A percentile compares a stretch with the other conserved stretches of the same genome.
phyloP scores from a whole-genome alignment of 352 stramenopile genomes.

The Phytophthora tubulina region DNA sequence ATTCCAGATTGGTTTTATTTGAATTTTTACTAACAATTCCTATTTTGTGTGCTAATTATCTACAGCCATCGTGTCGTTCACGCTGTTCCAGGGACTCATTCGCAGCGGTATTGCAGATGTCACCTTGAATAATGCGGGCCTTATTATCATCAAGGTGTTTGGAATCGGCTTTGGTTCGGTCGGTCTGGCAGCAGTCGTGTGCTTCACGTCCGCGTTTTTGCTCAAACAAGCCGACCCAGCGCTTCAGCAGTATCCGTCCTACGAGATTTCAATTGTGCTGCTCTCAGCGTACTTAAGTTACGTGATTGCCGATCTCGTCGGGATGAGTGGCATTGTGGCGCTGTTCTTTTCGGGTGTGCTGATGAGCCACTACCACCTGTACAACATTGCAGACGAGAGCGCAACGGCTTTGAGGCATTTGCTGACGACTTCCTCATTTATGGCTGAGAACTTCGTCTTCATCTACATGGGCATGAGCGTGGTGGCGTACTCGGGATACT shows the following conservation, averaged over 20 bases:
- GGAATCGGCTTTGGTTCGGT: conserved; percentile 87
- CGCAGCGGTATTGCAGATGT: conserved; percentile 74
- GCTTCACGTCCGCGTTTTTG: conserved; percentile 81
- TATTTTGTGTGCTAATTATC: conserved; percentile 9
- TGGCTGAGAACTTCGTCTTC: conserved; percentile 91
- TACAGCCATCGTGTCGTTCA: conserved; percentile 85
- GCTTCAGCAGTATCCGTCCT: conserved; percentile 81
- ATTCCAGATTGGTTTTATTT: conserved; percentile 26
- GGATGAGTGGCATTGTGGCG: conserved; percentile 93
- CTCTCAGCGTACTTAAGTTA: conserved; percentile 88
- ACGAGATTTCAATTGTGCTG: conserved; percentile 90
- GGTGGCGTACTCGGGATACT: conserved; percentile 79
- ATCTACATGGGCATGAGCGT: conserved; percentile 90
- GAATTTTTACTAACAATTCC: conserved; percentile 6
- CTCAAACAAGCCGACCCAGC: conserved; percentile 81
- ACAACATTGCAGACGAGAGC: conserved; percentile 84
- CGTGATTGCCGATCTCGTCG: conserved; percentile 76
- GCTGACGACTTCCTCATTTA: conserved; percentile 80
- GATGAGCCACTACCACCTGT: conserved; percentile 90
- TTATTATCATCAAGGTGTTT: conserved; percentile 86
- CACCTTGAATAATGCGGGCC: conserved; percentile 74
- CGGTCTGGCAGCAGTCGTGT: conserved; percentile 73
- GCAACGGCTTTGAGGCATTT: conserved; percentile 81
- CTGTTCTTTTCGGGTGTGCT: conserved; percentile 94
- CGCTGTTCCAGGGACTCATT: conserved; percentile 86